A percentile compares a stretch with the other conserved stretches of the same genome.
phyloP scores from a whole-genome alignment of 495 filamentous ascomycete species.

The Xylaria venustula region DNA sequence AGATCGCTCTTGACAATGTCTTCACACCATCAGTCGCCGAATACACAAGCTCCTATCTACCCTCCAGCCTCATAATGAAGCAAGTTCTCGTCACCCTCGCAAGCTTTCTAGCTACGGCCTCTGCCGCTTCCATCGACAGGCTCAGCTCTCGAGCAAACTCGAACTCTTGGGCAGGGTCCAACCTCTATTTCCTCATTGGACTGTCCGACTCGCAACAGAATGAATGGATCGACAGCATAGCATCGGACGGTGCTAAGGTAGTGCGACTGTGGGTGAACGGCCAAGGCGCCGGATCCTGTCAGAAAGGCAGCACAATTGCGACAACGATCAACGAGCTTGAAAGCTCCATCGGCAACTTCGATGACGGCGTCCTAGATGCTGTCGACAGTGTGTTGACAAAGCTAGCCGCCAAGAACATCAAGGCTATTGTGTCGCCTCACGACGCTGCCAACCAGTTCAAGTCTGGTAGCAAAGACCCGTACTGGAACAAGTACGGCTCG shows the following conservation, averaged over 20 bases:
- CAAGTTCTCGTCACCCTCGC: background rate
- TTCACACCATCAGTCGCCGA: background rate
- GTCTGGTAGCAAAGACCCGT: conserved; percentile 22
- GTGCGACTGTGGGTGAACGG: conserved; percentile 35
- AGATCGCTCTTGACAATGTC: background rate
- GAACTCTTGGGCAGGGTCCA: conserved; percentile 20
- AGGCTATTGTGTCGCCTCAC: conserved; percentile 42
- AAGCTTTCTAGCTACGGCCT: background rate
- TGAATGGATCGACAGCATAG: conserved; percentile 31
- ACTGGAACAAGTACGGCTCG: conserved; percentile 26
- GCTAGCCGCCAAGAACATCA: conserved; percentile 33
- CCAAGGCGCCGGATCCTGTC: conserved; percentile 13
- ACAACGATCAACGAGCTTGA: conserved; percentile 24
- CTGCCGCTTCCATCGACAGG: background rate
- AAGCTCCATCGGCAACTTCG: conserved; percentile 29
- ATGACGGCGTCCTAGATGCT: conserved; percentile 30
- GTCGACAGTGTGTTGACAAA: conserved; percentile 32
- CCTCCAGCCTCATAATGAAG: background rate
- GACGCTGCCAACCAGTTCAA: conserved; percentile 20
- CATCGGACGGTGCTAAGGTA: conserved; percentile 32
- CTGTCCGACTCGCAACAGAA: conserved; percentile 33
- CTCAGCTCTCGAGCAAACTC: conserved; percentile 5
- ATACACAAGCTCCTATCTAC: background rate
- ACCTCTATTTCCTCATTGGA: conserved; percentile 35
- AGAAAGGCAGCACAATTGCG: conserved; percentile 29